phyloP scores from a whole-genome alignment of 805 yeast genomes.

The Candida stauntonica region DNA sequence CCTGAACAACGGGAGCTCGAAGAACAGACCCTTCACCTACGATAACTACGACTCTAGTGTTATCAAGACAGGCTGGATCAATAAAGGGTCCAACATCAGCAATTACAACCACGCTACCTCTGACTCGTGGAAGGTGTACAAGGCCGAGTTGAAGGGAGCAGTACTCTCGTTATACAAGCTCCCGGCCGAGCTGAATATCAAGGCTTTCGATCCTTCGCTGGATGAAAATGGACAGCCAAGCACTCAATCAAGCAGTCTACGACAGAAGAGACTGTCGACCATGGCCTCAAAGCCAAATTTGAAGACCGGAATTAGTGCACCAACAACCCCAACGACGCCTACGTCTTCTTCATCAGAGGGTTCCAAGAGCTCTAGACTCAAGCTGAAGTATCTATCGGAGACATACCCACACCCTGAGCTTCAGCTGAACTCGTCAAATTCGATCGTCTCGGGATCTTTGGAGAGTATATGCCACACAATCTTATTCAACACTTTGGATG shows the following conservation, averaged over 20 bases:
- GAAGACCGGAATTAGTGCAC: constrained; percentile 15
- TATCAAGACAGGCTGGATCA: constrained; percentile 58
- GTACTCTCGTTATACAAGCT: constrained; percentile 57
- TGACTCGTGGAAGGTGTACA: constrained; percentile 39
- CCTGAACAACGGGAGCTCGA: constrained; percentile 5
- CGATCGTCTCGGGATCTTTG: constrained; percentile 48
- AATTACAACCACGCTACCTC: constrained; percentile 21
- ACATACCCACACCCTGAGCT: constrained; percentile 61
- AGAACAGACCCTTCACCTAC: constrained; percentile 20
- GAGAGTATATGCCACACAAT: constrained; percentile 79
- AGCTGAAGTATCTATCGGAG: constrained; percentile 35
- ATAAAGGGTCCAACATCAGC: constrained; percentile 37
- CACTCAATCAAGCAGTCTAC: constrained; percentile 12
- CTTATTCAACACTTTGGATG: constrained; percentile 46
- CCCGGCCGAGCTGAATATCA: constrained; percentile 43
- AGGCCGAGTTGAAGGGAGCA: constrained; percentile 71
- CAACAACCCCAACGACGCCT: constrained; percentile 13
- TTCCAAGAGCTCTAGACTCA: constrained; percentile 12
- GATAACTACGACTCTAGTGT: constrained; percentile 36
- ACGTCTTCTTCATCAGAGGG: not conserved
- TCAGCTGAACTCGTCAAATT: constrained; percentile 43
- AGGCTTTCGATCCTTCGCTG: constrained; percentile 33
- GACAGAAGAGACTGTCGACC: constrained; percentile 27
- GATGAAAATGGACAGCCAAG: constrained; percentile 7
- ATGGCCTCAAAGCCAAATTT: constrained; percentile 20